phyloP scores from a whole-genome alignment of 2,329 filamentous ascomycete species.

The Monilinia vaccinii-corymbosi region DNA sequence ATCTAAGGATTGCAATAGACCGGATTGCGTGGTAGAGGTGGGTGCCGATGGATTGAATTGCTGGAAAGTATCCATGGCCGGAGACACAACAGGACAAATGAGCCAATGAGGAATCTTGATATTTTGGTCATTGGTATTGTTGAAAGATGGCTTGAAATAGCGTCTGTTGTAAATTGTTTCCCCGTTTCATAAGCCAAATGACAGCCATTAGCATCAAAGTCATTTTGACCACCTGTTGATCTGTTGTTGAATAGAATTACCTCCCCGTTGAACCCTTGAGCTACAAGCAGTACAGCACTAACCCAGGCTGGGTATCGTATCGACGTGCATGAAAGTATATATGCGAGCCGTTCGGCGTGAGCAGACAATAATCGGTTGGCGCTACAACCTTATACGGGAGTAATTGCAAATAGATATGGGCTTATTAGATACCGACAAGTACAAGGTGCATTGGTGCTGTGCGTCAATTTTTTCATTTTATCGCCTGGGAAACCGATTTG shows the following conservation, averaged over 20 bases:
- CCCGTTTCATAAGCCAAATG: not conserved
- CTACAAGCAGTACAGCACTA: no score
- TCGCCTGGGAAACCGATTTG: not conserved
- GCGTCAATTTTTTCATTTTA: not conserved
- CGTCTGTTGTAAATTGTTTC: not conserved
- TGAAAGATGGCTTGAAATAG: conserved; percentile 1
- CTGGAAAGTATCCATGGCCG: not conserved
- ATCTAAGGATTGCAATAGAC: not conserved
- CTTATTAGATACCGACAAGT: not conserved
- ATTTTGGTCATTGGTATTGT: not conserved
- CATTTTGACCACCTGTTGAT: not conserved
- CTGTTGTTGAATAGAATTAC: not conserved
- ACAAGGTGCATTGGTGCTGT: conserved; percentile 1
- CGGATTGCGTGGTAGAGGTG: not conserved
- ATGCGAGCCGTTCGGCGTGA: not conserved
- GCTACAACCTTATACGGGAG: not conserved
- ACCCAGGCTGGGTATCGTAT: not conserved
- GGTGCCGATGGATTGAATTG: not conserved
- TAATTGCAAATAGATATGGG: conserved; percentile 2
- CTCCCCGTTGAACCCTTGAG: not conserved
- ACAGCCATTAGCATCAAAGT: not conserved
- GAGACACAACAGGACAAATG: not conserved
- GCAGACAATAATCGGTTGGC: conserved; percentile 4
- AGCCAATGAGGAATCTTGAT: not conserved
- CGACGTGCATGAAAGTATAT: not conserved